These are phyloP conservation scores for Cryptomeria japonica DNA, from an alignment of 75 land plant genomes.

Conservation along the genomic window DNA sequence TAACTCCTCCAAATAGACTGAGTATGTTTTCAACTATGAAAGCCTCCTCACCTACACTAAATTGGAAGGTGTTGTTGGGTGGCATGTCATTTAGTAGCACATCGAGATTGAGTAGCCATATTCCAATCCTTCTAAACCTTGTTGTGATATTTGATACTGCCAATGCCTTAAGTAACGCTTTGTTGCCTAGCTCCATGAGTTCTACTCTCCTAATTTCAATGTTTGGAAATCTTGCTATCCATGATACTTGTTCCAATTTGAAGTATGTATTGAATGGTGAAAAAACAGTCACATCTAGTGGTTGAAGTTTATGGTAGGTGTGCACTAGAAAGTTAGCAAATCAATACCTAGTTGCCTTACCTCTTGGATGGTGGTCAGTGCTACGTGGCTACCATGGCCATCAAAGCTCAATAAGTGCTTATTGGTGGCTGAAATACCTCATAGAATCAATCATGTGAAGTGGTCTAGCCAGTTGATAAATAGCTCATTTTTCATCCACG, in stretches of 20 bases:
- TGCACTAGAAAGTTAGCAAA: background rate
- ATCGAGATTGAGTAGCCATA: background rate
- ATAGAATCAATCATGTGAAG: background rate
- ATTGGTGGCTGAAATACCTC: background rate
- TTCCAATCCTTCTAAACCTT: background rate
- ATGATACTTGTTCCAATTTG: background rate
- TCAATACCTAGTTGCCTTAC: background rate
- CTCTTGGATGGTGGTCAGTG: background rate
- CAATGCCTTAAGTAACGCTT: background rate
- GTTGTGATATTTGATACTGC: background rate
- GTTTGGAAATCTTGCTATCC: background rate
- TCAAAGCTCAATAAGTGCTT: background rate
- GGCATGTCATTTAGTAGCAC: no score
- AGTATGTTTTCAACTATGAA: no score
- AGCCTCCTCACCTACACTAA: no score
- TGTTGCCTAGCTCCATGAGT: background rate
- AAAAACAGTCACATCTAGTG: background rate
- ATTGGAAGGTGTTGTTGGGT: no score
- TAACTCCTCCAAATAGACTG: no score
- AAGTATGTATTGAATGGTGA: background rate
- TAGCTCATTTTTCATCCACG: background rate
- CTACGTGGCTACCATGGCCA: background rate
- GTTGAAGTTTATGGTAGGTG: background rate
- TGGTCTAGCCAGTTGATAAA: background rate
- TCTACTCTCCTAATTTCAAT: background rate